Evolutionary conservation across 495 filamentous ascomycete species (phyloP).

Genomic region (Tetracladium marchalianum): DNA sequence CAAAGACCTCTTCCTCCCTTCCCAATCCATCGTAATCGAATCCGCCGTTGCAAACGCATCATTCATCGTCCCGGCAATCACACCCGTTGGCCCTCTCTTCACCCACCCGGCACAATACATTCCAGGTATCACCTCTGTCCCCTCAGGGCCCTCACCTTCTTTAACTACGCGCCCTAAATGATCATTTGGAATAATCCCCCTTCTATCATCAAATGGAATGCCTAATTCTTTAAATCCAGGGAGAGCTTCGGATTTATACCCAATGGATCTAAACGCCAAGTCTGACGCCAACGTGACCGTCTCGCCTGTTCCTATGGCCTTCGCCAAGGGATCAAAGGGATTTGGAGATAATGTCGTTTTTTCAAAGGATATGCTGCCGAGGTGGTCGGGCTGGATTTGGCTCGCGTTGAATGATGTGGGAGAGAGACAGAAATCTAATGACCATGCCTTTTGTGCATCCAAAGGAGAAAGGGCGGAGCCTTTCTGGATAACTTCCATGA

Average conservation of each 20-base stretch:
- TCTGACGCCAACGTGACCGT: constrained; percentile 39
- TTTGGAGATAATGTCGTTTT: constrained; percentile 39
- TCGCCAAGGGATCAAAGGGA: constrained; percentile 40
- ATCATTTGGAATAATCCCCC: constrained; percentile 81
- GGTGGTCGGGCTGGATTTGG: constrained; percentile 26
- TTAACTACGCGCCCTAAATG: constrained; percentile 55
- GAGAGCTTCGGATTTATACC: constrained; percentile 74
- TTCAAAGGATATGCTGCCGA: constrained; percentile 57
- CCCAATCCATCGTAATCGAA: constrained; percentile 66
- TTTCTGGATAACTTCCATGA: constrained; percentile 71
- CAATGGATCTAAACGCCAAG: constrained; percentile 81
- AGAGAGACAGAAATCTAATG: constrained; percentile 69
- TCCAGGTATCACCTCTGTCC: constrained; percentile 50
- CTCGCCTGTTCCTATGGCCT: constrained; percentile 38
- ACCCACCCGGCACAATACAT: constrained; percentile 96
- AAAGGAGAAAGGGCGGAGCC: constrained; percentile 44
- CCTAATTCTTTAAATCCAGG: constrained; percentile 66
- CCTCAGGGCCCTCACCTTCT: constrained; percentile 23
- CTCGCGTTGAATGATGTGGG: constrained; percentile 57
- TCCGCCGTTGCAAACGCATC: constrained; percentile 89
- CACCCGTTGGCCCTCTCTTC: constrained; percentile 87
- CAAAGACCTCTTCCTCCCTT: constrained; percentile 34
- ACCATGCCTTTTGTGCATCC: constrained; percentile 59
- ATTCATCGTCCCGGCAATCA: constrained; percentile 92
- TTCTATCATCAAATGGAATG: constrained; percentile 63